Evolutionary conservation across 164 flowering plant genomes (phyloP), one percentile per base, ranked within the genome.

Genomic region (Piper longum): DNA sequence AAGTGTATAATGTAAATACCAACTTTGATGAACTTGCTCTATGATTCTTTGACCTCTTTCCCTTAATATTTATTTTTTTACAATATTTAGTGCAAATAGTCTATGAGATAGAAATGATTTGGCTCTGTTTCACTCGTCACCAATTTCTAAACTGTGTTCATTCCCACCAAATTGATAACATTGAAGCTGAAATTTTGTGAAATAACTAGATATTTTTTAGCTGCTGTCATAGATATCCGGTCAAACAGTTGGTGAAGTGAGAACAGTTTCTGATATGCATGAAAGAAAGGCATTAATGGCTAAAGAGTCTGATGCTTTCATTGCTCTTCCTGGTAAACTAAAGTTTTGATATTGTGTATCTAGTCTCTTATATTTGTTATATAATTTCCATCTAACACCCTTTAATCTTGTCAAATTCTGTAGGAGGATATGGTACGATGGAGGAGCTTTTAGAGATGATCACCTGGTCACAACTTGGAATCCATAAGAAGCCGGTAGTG

Each of bases 381-480:
- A 26, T 18, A 12, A 4, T 19, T 11, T n/a, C n/a, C 13, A 14
- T 41, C 43, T 43, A 5, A n/a, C 13, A 36, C 61, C 19, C 39
- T 6, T 58, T 2, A 5, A 7, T 61, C 16, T 41, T 61, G 65
- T 55, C 18, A 40, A 51, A 42, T 59, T 68, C 57, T 43, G 36
- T 73, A 91, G 98, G 98, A 39, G 98, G 95, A 66, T 91, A 87
- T 77, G 98, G 98, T 62, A 91, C 98, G 43, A 85, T 86, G 96
- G 98, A 91, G 78, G 98, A 91, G 76, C 56, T 74, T 17, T 58
- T 91, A 76, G 98, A 91, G 73, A 86, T 85, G 88, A 88, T 91
- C 68, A 83, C 96, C 8, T 91, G 98, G 98, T 76, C 93, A 54
- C 98, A 91, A 67, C 88, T 88, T n/a, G 95, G 98, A 56, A 91